phyloP scores from a whole-genome alignment of 192 early-diverging fungal genomes.

The Backusella tuberculispora region DNA sequence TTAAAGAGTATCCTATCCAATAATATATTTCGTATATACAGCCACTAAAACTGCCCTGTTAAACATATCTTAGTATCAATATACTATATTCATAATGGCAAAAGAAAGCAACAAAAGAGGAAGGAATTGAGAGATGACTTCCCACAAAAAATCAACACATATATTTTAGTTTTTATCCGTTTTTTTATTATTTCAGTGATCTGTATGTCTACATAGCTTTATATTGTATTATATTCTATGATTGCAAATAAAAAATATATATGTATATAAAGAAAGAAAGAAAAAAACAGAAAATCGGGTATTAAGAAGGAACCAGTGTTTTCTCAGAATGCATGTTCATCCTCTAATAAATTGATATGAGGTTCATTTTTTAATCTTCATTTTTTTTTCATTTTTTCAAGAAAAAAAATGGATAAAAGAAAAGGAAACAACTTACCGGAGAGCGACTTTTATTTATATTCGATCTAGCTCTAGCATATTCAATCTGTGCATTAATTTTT shows the following conservation, averaged over 20 bases:
- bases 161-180: not conserved
- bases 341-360: not conserved
- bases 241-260: slow-evolving; percentile 5
- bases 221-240: not conserved
- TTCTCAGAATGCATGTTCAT: slow-evolving; percentile 15
- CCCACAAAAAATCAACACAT: too few relatives aligned
- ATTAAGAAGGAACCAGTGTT: slow-evolving; percentile 7
- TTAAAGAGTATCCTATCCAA: too few relatives aligned
- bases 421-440: not conserved
- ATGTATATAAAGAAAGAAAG: too few relatives aligned
- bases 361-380: not conserved
- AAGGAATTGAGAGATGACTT: too few relatives aligned
- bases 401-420: not conserved
- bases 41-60: too few relatives aligned
- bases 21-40: too few relatives aligned
- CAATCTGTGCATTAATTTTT: slow-evolving; percentile 2
- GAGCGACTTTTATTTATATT: not conserved
- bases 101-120: too few relatives aligned
- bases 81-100: too few relatives aligned
- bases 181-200: not conserved
- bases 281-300: not conserved
- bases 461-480: not conserved
- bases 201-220: not conserved
- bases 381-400: not conserved
- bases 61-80: too few relatives aligned